Conservation (phyloP, 441 rosid genomes). For the Gossypium aridum region DNA sequence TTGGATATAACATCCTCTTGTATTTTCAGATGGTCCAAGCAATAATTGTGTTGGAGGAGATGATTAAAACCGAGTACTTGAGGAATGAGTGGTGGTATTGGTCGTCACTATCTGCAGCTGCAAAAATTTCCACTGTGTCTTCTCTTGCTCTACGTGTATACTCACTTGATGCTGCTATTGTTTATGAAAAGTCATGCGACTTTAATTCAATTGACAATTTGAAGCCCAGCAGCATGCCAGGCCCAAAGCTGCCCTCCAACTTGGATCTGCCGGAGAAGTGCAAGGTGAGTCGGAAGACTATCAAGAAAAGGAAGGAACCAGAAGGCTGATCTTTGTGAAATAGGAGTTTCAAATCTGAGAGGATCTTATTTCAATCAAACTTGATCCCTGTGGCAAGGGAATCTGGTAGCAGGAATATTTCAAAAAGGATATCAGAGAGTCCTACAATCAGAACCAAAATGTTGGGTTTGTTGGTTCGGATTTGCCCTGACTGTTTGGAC, state of each 20-base stretch:
- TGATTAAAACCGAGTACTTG: slow-evolving; percentile 72
- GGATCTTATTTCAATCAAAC: slow-evolving; percentile 1
- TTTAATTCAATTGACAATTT: slow-evolving; percentile 35
- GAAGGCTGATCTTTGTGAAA: slow-evolving; percentile 37
- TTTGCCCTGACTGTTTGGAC: slow-evolving; percentile 10
- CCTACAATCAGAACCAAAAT: slow-evolving; percentile 15
- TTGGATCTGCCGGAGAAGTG: slow-evolving; percentile 54
- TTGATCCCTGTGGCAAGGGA: slow-evolving; percentile 2
- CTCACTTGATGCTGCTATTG: slow-evolving; percentile 76
- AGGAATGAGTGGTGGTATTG: slow-evolving; percentile 98
- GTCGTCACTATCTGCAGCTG: slow-evolving; percentile 96
- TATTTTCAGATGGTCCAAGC: slow-evolving; percentile 82
- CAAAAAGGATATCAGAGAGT: slow-evolving; percentile 4
- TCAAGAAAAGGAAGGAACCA: slow-evolving; percentile 89
- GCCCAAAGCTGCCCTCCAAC: slow-evolving; percentile 32
- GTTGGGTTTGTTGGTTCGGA: slow-evolving; percentile 6
- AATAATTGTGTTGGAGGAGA: slow-evolving; percentile 75
- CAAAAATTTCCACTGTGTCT: slow-evolving; percentile 69
- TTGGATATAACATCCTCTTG: background rate
- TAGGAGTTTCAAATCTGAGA: background rate
- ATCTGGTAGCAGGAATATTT: slow-evolving; percentile 11
- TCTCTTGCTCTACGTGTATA: slow-evolving; percentile 79
- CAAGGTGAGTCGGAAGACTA: slow-evolving; percentile 57
- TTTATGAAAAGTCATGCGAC: slow-evolving; percentile 49
- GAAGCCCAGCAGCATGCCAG: slow-evolving; percentile 29